phyloP scores from a whole-genome alignment of 2,329 filamentous ascomycete species.

The Sporothrix variecibatus region DNA sequence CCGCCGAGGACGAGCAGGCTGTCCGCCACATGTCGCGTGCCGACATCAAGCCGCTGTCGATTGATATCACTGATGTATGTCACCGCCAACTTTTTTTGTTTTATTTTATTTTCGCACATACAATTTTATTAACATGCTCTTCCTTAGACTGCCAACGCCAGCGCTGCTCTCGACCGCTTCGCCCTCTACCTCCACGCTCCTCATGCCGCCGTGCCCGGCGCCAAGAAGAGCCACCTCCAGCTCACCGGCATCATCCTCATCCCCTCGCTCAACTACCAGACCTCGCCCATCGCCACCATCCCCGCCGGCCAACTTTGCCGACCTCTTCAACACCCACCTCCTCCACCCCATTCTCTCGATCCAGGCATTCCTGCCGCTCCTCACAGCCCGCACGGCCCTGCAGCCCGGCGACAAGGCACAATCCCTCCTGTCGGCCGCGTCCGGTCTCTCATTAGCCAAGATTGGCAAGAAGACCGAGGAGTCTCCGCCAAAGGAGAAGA shows the following conservation, averaged over 20 bases:
- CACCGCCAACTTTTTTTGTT: not conserved
- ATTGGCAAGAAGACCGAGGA: slow-evolving; percentile 15
- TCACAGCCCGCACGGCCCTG: slow-evolving; percentile 61
- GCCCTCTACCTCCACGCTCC: slow-evolving; percentile 70
- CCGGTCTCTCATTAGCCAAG: slow-evolving; percentile 19
- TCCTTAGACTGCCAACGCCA: slow-evolving; percentile 65
- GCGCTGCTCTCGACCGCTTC: slow-evolving; percentile 70
- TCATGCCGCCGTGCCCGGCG: slow-evolving; percentile 73
- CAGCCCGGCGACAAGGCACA: slow-evolving; percentile 35
- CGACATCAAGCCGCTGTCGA: slow-evolving; percentile 78
- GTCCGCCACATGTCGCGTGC: slow-evolving; percentile 74
- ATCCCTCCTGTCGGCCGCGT: slow-evolving; percentile 26
- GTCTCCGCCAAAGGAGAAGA: slow-evolving; percentile 17
- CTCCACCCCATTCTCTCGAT: slow-evolving; percentile 86
- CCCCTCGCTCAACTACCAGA: slow-evolving; percentile 77
- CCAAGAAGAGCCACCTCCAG: slow-evolving; percentile 72
- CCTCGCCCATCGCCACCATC: slow-evolving; percentile 82
- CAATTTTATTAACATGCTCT: not conserved
- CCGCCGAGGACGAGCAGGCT: slow-evolving; percentile 78
- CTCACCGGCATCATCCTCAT: slow-evolving; percentile 82
- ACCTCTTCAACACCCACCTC: slow-evolving; percentile 89
- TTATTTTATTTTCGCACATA: not conserved
- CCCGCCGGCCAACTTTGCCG: slow-evolving; percentile 78
- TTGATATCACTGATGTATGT: slow-evolving; percentile 80
- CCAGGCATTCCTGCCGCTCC: slow-evolving; percentile 82